A percentile compares a stretch with the other conserved stretches of the same genome.
These are phyloP conservation scores for Thelonectria discophora DNA, from an alignment of 2,329 filamentous ascomycete species.

Conservation along the genomic window DNA sequence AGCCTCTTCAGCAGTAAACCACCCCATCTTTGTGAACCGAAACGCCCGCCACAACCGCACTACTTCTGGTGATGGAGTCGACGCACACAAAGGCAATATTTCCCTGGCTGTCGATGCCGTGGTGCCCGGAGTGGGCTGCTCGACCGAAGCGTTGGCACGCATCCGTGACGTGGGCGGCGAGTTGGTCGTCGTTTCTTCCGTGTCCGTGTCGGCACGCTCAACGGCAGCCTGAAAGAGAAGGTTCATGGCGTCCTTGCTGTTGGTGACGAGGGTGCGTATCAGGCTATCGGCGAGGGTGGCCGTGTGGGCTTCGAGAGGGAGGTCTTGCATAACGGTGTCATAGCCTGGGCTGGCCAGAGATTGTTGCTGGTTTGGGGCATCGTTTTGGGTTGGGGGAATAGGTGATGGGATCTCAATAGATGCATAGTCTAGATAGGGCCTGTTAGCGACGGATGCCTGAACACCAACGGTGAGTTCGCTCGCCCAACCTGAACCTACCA, in stretches of 20 bases:
- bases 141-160: background rate
- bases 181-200: background rate
- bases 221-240: constrained; percentile 58
- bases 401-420: background rate
- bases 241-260: constrained; percentile 62
- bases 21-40: constrained; percentile 64
- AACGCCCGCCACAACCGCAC: constrained; percentile 27
- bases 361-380: background rate
- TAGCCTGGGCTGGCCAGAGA: background rate
- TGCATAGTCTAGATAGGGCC: background rate
- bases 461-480: background rate
- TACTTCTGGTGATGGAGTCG: background rate
- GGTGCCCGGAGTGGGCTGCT: background rate
- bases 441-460: background rate
- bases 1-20: constrained; percentile 63
- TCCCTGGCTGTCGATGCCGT: background rate
- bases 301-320: background rate
- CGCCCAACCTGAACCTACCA: no score
- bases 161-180: constrained; percentile 3
- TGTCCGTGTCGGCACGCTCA: constrained; percentile 17
- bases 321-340: background rate
- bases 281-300: constrained; percentile 35
- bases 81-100: background rate
- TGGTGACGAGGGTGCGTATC: constrained; percentile 60
- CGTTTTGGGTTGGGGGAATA: background rate